Conservation (phyloP, 129 eudicot genomes). For the Heracleum sosnowskyi region DNA sequence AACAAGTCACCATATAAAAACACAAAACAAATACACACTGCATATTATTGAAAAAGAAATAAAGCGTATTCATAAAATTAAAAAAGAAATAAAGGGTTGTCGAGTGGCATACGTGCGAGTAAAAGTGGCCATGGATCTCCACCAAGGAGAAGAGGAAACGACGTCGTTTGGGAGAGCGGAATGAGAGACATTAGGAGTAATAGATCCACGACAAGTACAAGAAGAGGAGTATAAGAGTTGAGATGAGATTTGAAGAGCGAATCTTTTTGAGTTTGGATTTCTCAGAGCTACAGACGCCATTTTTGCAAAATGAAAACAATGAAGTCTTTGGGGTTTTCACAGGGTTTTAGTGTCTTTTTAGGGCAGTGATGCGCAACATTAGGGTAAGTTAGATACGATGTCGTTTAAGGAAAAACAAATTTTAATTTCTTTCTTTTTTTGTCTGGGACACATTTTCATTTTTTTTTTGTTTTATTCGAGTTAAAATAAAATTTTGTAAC, state of each 20-base stretch:
- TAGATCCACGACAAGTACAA: slow-evolving; percentile 44
- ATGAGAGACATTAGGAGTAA: slow-evolving; percentile 27
- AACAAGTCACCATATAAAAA: background rate
- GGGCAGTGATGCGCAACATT: background rate
- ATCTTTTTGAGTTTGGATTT: slow-evolving; percentile 50
- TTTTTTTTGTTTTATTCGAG: no score
- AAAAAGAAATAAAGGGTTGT: background rate
- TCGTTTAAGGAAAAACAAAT: background rate
- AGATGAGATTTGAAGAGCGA: slow-evolving; percentile 34
- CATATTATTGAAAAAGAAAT: background rate
- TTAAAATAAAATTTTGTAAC: no score
- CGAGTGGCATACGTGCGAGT: slow-evolving; percentile 58
- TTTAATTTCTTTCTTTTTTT: no score
- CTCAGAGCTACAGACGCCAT: slow-evolving; percentile 73
- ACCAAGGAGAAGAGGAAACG: slow-evolving; percentile 38
- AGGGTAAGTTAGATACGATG: background rate
- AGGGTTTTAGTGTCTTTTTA: slow-evolving; percentile 21
- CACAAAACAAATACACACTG: background rate
- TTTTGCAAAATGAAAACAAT: background rate
- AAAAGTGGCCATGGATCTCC: slow-evolving; percentile 99
- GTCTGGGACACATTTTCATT: no score
- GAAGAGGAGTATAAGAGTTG: slow-evolving; percentile 31
- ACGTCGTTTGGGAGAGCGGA: slow-evolving; percentile 31
- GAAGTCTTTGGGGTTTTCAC: slow-evolving; percentile 27
- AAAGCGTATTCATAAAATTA: background rate